phyloP scores from a whole-genome alignment of 805 yeast species.

The Kazachstania martiniae region DNA sequence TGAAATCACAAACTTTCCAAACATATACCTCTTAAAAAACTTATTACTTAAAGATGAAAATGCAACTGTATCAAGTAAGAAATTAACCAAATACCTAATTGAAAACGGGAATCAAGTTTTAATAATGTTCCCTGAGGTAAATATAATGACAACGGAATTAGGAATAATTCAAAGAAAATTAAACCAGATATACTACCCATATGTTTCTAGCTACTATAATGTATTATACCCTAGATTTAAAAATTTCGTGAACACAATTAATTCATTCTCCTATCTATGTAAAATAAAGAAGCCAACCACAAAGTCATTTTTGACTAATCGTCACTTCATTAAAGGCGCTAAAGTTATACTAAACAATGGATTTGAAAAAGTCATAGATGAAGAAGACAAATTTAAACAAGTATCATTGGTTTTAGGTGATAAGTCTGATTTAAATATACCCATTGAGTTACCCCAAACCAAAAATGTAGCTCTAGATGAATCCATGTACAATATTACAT shows the following conservation, averaged over 20 bases:
- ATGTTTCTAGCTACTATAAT: constrained; percentile 48
- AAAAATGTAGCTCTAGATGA: constrained; percentile 6
- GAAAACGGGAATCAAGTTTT: constrained; percentile 42
- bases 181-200: constrained; percentile 37
- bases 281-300: constrained; percentile 22
- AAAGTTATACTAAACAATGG: not conserved
- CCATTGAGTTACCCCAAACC: too few relatives aligned
- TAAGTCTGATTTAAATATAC: too few relatives aligned
- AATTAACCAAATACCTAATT: constrained; percentile 23
- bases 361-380: not conserved
- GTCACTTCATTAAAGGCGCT: not conserved
- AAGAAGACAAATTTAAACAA: too few relatives aligned
- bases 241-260: constrained; percentile 40
- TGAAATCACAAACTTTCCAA: constrained; percentile 50
- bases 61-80: constrained; percentile 34
- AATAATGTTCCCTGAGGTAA: constrained; percentile 78
- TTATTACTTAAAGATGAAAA: constrained; percentile 57
- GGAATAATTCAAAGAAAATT: constrained; percentile 40
- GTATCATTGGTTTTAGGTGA: too few relatives aligned
- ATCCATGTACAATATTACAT: constrained; percentile 27
- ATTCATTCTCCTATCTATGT: constrained; percentile 21
- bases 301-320: not conserved
- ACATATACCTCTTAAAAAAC: constrained; percentile 34
- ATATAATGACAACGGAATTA: constrained; percentile 45
- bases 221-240: constrained; percentile 72